These are phyloP conservation scores for Saturnispora bothae DNA, from an alignment of 805 yeast species.

Conservation along the genomic window DNA sequence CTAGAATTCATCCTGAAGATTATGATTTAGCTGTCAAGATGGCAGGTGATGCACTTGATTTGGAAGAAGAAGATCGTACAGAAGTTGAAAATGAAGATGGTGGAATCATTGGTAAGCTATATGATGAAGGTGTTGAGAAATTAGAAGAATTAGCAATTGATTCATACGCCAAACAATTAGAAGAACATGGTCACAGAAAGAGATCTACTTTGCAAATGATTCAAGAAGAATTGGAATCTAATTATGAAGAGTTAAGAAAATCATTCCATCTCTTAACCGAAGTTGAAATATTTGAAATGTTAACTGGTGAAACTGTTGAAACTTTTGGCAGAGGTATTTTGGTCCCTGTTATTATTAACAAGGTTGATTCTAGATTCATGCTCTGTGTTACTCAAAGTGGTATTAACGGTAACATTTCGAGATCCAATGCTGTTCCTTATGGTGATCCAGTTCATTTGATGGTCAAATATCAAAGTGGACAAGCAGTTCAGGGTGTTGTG, in stretches of 20 bases:
- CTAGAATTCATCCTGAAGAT: slow-evolving; percentile 97
- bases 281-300: slow-evolving; percentile 71
- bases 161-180: slow-evolving; percentile 87
- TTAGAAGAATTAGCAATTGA: slow-evolving; percentile 81
- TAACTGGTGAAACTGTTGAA: slow-evolving; percentile 77
- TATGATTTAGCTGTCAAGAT: slow-evolving; percentile 91
- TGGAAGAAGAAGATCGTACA: slow-evolving; percentile 79
- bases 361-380: slow-evolving; percentile 39
- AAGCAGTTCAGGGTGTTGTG: slow-evolving; percentile 79
- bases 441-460: slow-evolving; percentile 34
- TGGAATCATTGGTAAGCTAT: slow-evolving; percentile 66
- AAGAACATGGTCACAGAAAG: slow-evolving; percentile 62
- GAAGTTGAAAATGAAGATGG: slow-evolving; percentile 70
- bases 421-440: slow-evolving; percentile 31
- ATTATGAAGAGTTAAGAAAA: slow-evolving; percentile 77
- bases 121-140: slow-evolving; percentile 59
- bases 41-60: slow-evolving; percentile 96
- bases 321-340: slow-evolving; percentile 59
- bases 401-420: slow-evolving; percentile 30
- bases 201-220: slow-evolving; percentile 75
- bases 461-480: slow-evolving; percentile 46
- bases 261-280: slow-evolving; percentile 55
- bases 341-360: slow-evolving; percentile 63
- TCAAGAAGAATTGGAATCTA: slow-evolving; percentile 76
- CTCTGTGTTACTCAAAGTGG: slow-evolving; percentile 44